These are phyloP conservation scores for Tetrahymena borealis DNA, from an alignment of 73 alveolate species.

Conservation along the genomic window DNA sequence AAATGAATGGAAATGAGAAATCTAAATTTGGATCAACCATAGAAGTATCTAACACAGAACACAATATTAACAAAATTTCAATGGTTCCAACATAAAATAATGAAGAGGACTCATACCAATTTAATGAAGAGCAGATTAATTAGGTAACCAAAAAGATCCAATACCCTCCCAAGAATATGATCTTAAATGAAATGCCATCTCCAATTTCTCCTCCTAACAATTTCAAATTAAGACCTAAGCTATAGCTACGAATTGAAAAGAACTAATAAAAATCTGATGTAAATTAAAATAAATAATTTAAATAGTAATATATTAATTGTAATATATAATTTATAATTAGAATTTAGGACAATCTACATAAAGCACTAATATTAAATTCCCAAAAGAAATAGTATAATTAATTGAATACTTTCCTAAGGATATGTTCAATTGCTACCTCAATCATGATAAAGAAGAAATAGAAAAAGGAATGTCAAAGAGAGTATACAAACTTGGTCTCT, in stretches of 20 bases:
- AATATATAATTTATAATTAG: background rate
- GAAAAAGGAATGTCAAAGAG: background rate
- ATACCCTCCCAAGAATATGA: background rate
- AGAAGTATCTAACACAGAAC: background rate
- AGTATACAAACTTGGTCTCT: background rate
- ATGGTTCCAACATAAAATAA: background rate
- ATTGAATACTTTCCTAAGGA: background rate
- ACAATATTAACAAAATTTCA: background rate
- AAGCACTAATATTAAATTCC: background rate
- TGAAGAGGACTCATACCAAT: no score
- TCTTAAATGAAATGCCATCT: background rate
- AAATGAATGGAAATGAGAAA: background rate
- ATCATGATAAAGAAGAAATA: background rate
- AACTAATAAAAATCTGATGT: background rate
- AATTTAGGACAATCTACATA: background rate
- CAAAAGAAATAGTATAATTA: background rate
- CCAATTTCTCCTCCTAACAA: background rate
- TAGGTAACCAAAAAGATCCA: background rate
- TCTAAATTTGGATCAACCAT: background rate
- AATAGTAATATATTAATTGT: background rate
- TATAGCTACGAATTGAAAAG: background rate
- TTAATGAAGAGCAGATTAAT: background rate
- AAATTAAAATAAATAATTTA: no score
- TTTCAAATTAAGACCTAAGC: background rate
- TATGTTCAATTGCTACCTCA: background rate